Base-by-base conservation (phyloP, 1,284 basidiomycete species). In the Boletus sp. region DNA sequence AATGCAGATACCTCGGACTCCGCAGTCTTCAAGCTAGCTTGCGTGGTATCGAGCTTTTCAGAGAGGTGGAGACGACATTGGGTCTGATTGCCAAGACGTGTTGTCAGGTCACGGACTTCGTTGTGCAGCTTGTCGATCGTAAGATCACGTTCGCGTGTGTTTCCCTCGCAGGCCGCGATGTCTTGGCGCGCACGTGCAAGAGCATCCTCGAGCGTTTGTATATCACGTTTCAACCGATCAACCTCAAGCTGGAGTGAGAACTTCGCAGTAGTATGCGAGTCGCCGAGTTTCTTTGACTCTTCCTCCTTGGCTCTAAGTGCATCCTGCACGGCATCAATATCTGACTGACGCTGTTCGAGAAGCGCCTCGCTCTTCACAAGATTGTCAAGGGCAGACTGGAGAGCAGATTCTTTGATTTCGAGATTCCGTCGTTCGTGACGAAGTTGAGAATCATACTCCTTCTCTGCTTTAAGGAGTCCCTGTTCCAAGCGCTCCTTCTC, bases 211-310 rank as follows among this genome's bases (percentile, higher is more conserved):
- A 86, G 76, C 7, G 87, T 74, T 54, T 84, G 81, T 19, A 96
- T 64, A 64, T 98, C 95, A 26, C 94, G 80, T 63, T 88, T 87
- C 41, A 95, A 72, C 2, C 93, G 75, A 58, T 97, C 94, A 4
- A 93, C 78, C 68, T 98, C 94, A 22, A 97, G 78, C 66, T 96
- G 90, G 33, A 98, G 71, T 0, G 90, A 90, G 72, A 92, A 91
- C 48, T 84, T 78, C 40, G 92, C 88, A 9, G 84, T 87, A 1
- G 87, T 87, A 58, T 88, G 86, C 25, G 83, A 77, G 65, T 88
- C 82, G 35, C 86, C 85, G 5, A 63, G 62, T 51, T 84, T 80
- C 69, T 83, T 83, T 46, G 81, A 81, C 62, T 66, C 65, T 25
- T 65, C 71, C 57, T 90, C 88, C 44, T 83, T 62, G 0, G 71